Evolutionary conservation across 2,329 filamentous ascomycete genomes (phyloP).

Genomic region (Ophiostoma montium): DNA sequence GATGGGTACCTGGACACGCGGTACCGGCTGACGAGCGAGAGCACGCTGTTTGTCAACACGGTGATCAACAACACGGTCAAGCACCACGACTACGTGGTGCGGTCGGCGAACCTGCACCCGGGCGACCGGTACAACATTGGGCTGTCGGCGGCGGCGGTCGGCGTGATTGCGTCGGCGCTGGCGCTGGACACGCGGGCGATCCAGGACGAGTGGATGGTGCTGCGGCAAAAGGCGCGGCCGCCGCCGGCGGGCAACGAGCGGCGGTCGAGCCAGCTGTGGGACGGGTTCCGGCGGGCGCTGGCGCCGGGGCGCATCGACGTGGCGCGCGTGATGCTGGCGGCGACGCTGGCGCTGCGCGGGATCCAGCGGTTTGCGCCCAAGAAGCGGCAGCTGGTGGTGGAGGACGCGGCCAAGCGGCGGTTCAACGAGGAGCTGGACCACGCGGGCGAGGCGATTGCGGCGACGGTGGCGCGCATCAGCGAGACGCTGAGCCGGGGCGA

Average conservation of each 20-base stretch:
- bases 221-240: conserved; percentile 45
- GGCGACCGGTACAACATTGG: conserved; percentile 34
- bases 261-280: conserved; percentile 66
- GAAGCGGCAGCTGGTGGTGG: conserved; percentile 29
- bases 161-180: conserved; percentile 52
- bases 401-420: conserved; percentile 36
- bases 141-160: conserved; percentile 40
- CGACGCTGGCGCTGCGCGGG: conserved; percentile 55
- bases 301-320: conserved; percentile 53
- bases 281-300: conserved; percentile 55
- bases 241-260: conserved; percentile 51
- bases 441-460: conserved; percentile 46
- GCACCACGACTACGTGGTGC: conserved; percentile 45
- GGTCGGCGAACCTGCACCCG: conserved; percentile 35
- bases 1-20: conserved; percentile 36
- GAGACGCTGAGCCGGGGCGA: conserved; percentile 54
- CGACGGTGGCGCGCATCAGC: conserved; percentile 63
- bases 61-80: conserved; percentile 51
- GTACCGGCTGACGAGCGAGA: conserved; percentile 22
- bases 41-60: conserved; percentile 45
- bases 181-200: conserved; percentile 59
- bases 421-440: conserved; percentile 62
- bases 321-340: conserved; percentile 59
- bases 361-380: conserved; percentile 57
- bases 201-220: conserved; percentile 51